Conservation (phyloP, 306 rosid species). For the Lathyrus sativus region DNA sequence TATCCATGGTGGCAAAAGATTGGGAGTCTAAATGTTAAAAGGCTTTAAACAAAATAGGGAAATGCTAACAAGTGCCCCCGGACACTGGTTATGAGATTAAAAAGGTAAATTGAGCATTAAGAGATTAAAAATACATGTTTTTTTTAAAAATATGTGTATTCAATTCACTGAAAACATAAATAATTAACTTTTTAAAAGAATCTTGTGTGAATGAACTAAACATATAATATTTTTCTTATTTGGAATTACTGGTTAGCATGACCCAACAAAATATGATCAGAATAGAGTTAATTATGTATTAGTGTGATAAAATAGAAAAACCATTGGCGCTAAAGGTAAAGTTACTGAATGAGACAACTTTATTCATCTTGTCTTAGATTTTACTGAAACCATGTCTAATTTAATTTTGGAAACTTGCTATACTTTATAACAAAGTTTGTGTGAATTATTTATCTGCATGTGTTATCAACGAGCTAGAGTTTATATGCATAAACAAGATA, state of each 20-base stretch:
- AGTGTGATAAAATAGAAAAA: too few relatives aligned
- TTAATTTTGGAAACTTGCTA: constrained; percentile 13
- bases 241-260: too few relatives aligned
- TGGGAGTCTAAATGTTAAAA: constrained; percentile 17
- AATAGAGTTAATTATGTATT: not conserved
- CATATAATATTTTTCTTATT: too few relatives aligned
- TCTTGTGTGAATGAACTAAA: too few relatives aligned
- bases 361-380: constrained; percentile 10
- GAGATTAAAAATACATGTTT: too few relatives aligned
- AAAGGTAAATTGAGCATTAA: too few relatives aligned
- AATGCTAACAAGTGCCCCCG: too few relatives aligned
- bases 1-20: not conserved
- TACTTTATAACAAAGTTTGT: not conserved
- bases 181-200: too few relatives aligned
- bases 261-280: constrained; percentile 3
- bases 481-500: constrained; percentile 4
- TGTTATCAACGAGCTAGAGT: constrained; percentile 19
- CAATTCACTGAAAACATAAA: too few relatives aligned
- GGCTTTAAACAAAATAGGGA: not conserved
- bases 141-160: too few relatives aligned
- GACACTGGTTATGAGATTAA: too few relatives aligned
- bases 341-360: constrained; percentile 22
- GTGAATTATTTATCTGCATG: not conserved
- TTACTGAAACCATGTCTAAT: constrained; percentile 6
- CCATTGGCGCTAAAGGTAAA: constrained; percentile 4